Evolutionary conservation across 805 yeast species (phyloP).

Genomic region (Schwanniomyces yamadae): DNA sequence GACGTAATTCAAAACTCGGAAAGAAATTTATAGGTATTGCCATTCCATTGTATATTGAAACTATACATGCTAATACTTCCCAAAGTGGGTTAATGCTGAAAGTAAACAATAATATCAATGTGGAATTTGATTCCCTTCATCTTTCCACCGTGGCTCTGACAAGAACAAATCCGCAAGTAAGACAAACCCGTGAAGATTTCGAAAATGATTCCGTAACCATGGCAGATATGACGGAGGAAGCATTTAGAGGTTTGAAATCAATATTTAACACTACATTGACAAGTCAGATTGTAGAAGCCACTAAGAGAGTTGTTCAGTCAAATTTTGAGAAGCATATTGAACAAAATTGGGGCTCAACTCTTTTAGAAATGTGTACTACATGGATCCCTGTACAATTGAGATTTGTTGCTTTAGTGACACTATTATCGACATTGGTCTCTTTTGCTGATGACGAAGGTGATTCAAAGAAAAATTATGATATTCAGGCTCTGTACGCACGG

Average conservation of each 20-base stretch:
- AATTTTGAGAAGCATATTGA: slow-evolving; percentile 32
- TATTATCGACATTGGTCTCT: slow-evolving; percentile 26
- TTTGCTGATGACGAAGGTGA: slow-evolving; percentile 18
- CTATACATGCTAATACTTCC: slow-evolving; percentile 24
- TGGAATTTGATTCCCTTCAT: slow-evolving; percentile 21
- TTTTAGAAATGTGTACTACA: slow-evolving; percentile 64
- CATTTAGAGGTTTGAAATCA: slow-evolving; percentile 50
- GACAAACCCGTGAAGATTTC: slow-evolving; percentile 23
- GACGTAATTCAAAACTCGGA: slow-evolving; percentile 29
- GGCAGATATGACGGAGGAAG: slow-evolving; percentile 45
- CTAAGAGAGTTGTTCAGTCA: slow-evolving; percentile 48
- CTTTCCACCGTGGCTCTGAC: slow-evolving; percentile 29
- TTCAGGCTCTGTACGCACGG: slow-evolving; percentile 42
- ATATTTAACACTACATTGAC: slow-evolving; percentile 65
- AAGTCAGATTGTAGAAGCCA: slow-evolving; percentile 57
- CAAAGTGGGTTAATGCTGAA: slow-evolving; percentile 20
- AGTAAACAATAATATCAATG: slow-evolving; percentile 26
- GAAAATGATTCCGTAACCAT: slow-evolving; percentile 37
- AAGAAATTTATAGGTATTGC: slow-evolving; percentile 29
- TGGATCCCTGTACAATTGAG: slow-evolving; percentile 82
- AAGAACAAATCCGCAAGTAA: slow-evolving; percentile 10
- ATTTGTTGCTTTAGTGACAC: slow-evolving; percentile 57
- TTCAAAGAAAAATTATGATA: slow-evolving; percentile 13
- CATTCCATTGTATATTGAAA: slow-evolving; percentile 38
- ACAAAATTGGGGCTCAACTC: slow-evolving; percentile 50